phyloP scores from a whole-genome alignment of 306 rosid genomes.

The Hippophae tibetana region DNA sequence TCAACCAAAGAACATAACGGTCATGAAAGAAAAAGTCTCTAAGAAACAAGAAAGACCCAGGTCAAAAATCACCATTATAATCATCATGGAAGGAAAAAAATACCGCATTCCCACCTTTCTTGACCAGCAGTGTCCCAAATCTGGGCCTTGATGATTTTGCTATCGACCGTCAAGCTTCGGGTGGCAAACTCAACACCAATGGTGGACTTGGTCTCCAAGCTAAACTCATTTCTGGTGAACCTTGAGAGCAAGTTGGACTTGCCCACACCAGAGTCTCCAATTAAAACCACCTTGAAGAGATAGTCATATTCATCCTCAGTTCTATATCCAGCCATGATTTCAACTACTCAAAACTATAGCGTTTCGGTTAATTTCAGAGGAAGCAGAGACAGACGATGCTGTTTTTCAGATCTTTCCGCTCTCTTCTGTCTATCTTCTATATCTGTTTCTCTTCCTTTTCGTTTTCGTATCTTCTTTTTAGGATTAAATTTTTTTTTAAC shows the following conservation, averaged over 20 bases:
- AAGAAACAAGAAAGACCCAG: constrained; percentile 8
- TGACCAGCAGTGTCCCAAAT: constrained; percentile 60
- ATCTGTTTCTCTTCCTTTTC: too few species aligned
- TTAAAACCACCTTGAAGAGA: constrained; percentile 44
- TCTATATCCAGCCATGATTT: constrained; percentile 41
- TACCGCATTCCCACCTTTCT: constrained; percentile 27
- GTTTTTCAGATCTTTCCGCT: too few species aligned
- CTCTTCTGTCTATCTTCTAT: too few species aligned
- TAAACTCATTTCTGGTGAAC: constrained; percentile 51
- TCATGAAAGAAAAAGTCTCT: background rate
- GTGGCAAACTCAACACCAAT: constrained; percentile 58
- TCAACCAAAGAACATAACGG: too few species aligned
- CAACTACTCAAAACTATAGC: too few species aligned
- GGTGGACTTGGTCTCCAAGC: constrained; percentile 54
- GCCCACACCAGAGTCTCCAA: constrained; percentile 48
- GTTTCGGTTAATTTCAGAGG: too few species aligned
- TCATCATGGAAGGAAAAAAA: background rate
- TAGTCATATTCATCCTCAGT: constrained; percentile 54
- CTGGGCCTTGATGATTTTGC: constrained; percentile 48
- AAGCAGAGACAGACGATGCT: too few species aligned
- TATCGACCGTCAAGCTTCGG: constrained; percentile 47
- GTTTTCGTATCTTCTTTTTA: too few species aligned
- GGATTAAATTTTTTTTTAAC: too few species aligned
- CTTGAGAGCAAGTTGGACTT: constrained; percentile 53
- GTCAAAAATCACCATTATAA: constrained; percentile 4